Evolutionary conservation across 2,329 filamentous ascomycete genomes (phyloP), one percentile per base, ranked within the genome.

Genomic region (Meredithiella fracta): DNA sequence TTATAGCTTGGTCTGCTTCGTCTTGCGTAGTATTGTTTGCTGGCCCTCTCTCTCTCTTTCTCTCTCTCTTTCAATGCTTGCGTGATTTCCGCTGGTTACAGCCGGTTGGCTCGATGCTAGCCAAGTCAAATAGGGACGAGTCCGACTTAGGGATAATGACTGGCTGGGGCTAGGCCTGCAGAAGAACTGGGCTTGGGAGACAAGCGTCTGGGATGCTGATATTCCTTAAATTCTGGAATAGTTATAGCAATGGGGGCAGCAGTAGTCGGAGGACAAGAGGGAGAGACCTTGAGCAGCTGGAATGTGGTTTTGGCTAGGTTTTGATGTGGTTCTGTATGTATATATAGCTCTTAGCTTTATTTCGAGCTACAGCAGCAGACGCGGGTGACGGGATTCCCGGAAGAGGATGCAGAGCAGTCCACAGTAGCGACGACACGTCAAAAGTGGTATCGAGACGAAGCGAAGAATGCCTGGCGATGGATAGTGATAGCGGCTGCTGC

Each of bases 81-180:
- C 29, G 5, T 34, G 29, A 34, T 34, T 11, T 34, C 11, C 29
- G 5, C 11, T 34, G 29, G 29, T 34, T 11, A 34, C 29, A 34
- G 29, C 29, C 29, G 29, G 29, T 34, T 34, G 29, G 29, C 11
- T 34, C 29, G 11, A 34, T 34, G 29, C 29, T 34, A 11, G 11
- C 5, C 5, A 34, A 34, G 29, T 34, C 29, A n/a, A 44, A 17
- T 22, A 44, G 40, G 4, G 40, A 44, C 40, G 40, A 44, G 22
- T 51, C 25, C 22, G 44, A 23, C 20, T 51, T 34, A 51, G 49
- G 49, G 49, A 51, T 34, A 17, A 51, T 31, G 49, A 51, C 49
- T 31, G 49, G 26, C 49, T 51, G 25, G 25, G 49, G 49, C 49
- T 51, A 51, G 49, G 49, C 49, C 49, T 51, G 49, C 29, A 51